Percentiles rank a stretch among this genome's conserved stretches.
Evolutionary conservation across 495 filamentous ascomycete species (phyloP).

Genomic region (Jackrogersella multiformis): DNA sequence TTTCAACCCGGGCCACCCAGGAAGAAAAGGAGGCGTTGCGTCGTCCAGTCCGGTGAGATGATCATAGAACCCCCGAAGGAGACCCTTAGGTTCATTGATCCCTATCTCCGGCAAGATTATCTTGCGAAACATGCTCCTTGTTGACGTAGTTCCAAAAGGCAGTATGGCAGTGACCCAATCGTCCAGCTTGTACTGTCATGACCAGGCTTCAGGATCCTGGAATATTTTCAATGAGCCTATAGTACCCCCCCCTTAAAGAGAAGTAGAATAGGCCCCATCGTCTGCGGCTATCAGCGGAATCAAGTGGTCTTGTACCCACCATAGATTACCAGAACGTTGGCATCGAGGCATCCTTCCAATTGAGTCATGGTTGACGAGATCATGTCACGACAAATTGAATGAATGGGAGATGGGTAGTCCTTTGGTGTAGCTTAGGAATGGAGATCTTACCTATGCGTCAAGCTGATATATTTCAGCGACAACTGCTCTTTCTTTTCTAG

Average conservation of each 20-base stretch:
- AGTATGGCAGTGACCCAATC: conserved; percentile 1
- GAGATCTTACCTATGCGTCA: conserved; percentile 34
- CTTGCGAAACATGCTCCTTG: neutral
- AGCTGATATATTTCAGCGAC: conserved; percentile 20
- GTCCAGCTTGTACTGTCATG: conserved; percentile 32
- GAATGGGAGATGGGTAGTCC: conserved; percentile 20
- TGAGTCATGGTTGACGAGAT: conserved; percentile 12
- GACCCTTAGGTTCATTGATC: neutral
- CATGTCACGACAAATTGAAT: conserved; percentile 21
- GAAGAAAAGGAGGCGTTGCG: neutral
- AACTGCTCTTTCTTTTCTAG: conserved; percentile 15
- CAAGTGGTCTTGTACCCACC: conserved; percentile 17
- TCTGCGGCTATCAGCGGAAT: conserved; percentile 26
- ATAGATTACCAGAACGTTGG: neutral
- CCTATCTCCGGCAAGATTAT: neutral
- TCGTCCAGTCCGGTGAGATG: neutral
- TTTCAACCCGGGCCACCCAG: neutral
- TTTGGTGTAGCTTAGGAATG: conserved; percentile 13
- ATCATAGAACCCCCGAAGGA: neutral
- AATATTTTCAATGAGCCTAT: conserved; percentile 12
- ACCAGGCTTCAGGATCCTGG: conserved; percentile 17
- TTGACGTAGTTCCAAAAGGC: conserved; percentile 7
- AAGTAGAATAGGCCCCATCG: neutral
- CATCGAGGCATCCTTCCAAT: conserved; percentile 6
- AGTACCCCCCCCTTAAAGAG: conserved; percentile 3